Evolutionary conservation across 805 yeast species (phyloP), one percentile per base, ranked within the genome.

Genomic region (Candida qinlingensis): DNA sequence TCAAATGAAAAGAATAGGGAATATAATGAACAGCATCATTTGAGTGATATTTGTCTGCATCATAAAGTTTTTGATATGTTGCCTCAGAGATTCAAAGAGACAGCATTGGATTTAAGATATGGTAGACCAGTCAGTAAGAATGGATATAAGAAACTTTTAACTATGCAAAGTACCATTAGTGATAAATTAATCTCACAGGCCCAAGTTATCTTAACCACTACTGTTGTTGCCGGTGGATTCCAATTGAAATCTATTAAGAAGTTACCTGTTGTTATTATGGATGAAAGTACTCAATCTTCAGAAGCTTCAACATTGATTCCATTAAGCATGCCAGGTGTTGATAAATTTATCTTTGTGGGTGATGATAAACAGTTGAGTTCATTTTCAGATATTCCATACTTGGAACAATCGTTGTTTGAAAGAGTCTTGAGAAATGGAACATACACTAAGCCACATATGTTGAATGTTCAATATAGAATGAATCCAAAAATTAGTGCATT

Each of bases 331-430:
- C 76, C 80, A 4, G 86, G 85, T 12, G 81, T 83, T 44, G 77
- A 77, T 46, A 81, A 78, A 56, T 80, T 84, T 62, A 79, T 83
- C 3, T 79, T 85, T 59, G 90, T 81, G 37, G 91, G 90, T 52
- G 92, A 85, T 64, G 87, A 84, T 56, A 82, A 79, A 51, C 92
- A 85, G 63, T 71, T 85, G 68, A 79, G 86, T 61, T 79, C 86
- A 53, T 85, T 83, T 61, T 79, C 87, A 5, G 80, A 81, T 55
- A 79, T 83, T 26, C 86, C 87, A 44, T 76, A 79, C 48, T 67
- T 85, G 50, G 83, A 83, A 46, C 70, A 80, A 67, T 83, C 89
- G 1, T 64, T 85, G 48, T 85, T 85, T 57, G 89, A 85, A 67
- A 71, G 92, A 59, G 77, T 82, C 4, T 62, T 85, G 42, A 63